These are phyloP conservation scores for Citrus maxima DNA, from an alignment of 345 rosid genomes.

Conservation along the genomic window DNA sequence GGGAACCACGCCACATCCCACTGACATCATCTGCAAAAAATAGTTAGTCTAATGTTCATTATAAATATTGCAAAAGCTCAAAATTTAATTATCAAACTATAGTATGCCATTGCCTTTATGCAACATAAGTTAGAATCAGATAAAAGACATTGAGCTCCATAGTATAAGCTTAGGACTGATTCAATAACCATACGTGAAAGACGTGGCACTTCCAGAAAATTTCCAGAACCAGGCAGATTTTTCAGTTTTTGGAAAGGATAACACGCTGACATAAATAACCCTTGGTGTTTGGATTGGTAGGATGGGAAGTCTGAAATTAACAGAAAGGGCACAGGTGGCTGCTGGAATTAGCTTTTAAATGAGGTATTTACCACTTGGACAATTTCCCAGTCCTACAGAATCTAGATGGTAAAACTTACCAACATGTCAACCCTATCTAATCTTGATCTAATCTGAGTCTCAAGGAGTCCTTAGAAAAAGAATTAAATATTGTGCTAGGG, in stretches of 20 bases:
- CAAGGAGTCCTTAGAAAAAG: background rate
- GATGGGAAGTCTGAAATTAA: background rate
- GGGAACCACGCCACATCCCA: conserved; percentile 79
- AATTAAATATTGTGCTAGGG: background rate
- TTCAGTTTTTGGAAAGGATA: background rate
- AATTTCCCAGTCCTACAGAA: background rate
- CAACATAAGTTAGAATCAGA: background rate
- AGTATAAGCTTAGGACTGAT: background rate
- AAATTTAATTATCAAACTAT: background rate
- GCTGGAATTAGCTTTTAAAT: background rate
- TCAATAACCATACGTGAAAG: background rate
- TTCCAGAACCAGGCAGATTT: background rate
- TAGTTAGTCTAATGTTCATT: conserved; percentile 12
- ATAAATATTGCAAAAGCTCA: conserved; percentile 11
- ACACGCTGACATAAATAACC: background rate
- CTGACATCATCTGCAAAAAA: conserved; percentile 72
- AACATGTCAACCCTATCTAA: background rate
- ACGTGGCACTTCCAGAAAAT: background rate
- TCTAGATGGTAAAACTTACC: background rate
- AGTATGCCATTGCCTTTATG: background rate
- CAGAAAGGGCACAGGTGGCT: background rate
- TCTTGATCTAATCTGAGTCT: background rate
- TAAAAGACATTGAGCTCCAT: background rate
- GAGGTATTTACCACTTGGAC: background rate
- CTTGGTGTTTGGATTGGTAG: background rate